A percentile compares a stretch with the other conserved stretches of the same genome.
Conservation (phyloP, 805 yeast species). For the Sugiyamaella americana region DNA sequence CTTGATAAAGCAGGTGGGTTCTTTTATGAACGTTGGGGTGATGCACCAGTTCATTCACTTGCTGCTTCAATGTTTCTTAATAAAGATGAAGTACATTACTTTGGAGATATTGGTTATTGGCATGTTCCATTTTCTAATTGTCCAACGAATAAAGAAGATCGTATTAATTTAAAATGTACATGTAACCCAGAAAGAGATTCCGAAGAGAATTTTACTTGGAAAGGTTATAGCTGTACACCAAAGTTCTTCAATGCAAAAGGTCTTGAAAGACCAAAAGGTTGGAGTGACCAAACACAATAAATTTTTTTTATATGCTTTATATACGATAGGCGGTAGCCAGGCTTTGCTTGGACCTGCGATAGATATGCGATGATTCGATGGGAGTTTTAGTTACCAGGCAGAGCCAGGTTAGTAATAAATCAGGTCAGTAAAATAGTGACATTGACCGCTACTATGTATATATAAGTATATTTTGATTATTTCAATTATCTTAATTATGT, state of each 20-base stretch:
- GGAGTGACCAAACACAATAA: conserved; percentile 27
- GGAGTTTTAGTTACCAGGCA: too few relatives aligned
- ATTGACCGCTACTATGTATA: too few relatives aligned
- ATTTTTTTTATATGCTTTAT: too few relatives aligned
- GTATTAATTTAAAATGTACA: conserved; percentile 57
- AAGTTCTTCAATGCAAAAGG: conserved; percentile 29
- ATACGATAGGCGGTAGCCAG: too few relatives aligned
- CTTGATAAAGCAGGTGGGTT: conserved; percentile 63
- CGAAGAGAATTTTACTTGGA: conserved; percentile 40
- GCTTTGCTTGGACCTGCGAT: too few relatives aligned
- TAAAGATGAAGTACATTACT: conserved; percentile 48
- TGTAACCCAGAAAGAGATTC: conserved; percentile 46
- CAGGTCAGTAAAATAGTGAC: too few relatives aligned
- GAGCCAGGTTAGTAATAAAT: too few relatives aligned
- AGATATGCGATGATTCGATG: too few relatives aligned
- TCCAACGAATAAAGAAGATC: conserved; percentile 44
- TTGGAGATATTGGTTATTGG: conserved; percentile 54
- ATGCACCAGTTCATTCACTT: conserved; percentile 66
- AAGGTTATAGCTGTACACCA: conserved; percentile 37
- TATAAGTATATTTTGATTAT: too few relatives aligned
- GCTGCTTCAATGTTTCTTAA: conserved; percentile 53
- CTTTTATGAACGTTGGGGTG: conserved; percentile 76
- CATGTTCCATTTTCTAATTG: conserved; percentile 53
- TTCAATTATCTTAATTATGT: too few relatives aligned
- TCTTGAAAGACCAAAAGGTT: conserved; percentile 29